Evolutionary conservation across 305 asterid species (phyloP).

Genomic region (Fraxinus platypoda): DNA sequence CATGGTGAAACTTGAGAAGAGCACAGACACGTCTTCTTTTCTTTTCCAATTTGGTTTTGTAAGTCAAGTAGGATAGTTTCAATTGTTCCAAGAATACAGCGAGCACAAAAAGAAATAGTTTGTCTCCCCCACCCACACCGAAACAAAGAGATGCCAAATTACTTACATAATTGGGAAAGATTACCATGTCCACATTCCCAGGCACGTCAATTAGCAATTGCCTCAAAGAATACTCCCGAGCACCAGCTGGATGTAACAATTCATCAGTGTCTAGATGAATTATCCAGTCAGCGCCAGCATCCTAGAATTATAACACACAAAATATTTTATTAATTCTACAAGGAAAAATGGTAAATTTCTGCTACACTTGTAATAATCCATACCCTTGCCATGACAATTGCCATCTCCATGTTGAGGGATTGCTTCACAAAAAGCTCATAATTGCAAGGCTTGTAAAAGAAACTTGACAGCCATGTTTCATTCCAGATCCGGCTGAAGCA

Average conservation of each 20-base stretch:
- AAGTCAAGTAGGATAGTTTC: neutral
- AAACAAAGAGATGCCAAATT: neutral
- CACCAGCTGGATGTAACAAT: conserved; percentile 84
- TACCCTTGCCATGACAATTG: conserved; percentile 94
- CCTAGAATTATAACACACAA: conserved; percentile 41
- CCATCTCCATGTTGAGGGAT: conserved; percentile 92
- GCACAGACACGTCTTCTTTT: neutral
- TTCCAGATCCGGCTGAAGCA: conserved; percentile 78
- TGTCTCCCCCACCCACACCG: neutral
- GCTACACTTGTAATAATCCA: conserved; percentile 20
- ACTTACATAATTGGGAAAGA: conserved; percentile 86
- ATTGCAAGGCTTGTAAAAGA: conserved; percentile 90
- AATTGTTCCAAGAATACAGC: neutral
- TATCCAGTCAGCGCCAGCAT: conserved; percentile 88
- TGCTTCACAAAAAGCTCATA: conserved; percentile 95
- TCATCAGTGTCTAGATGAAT: conserved; percentile 94
- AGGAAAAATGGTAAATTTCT: conserved; percentile 3
- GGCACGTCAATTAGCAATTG: conserved; percentile 71
- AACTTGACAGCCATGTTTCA: conserved; percentile 60
- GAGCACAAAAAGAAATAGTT: neutral
- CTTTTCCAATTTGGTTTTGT: neutral
- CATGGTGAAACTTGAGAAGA: neutral
- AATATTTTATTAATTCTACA: conserved; percentile 14
- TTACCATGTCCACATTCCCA: conserved; percentile 67
- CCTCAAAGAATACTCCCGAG: conserved; percentile 77